Evolutionary conservation across 1,139 yeast genomes (phyloP).

Genomic region (Taphrina populina): DNA sequence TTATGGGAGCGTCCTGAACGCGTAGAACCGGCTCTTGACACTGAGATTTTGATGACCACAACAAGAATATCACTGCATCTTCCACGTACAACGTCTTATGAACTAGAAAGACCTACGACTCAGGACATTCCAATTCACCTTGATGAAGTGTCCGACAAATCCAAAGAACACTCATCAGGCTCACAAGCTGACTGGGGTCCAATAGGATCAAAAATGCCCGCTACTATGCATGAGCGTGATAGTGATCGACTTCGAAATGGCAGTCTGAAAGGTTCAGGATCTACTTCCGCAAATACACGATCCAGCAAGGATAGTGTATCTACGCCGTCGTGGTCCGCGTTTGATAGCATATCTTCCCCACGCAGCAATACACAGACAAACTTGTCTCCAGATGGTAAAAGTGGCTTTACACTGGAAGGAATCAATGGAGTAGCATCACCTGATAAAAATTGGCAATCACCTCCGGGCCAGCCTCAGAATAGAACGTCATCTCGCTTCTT

Average conservation of each 20-base stretch:
- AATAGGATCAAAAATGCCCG: slow-evolving; percentile 17
- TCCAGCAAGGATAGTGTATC: too few species aligned
- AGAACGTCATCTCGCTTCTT: slow-evolving; percentile 30
- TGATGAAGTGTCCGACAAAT: too few species aligned
- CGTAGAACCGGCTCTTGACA: too few species aligned
- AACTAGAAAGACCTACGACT: too few species aligned
- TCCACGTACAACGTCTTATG: too few species aligned
- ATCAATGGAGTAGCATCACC: slow-evolving; percentile 2
- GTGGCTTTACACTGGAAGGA: too few species aligned
- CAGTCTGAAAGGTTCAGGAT: not conserved
- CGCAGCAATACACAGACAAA: too few species aligned
- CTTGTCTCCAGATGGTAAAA: too few species aligned
- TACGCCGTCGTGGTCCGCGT: slow-evolving; percentile 15
- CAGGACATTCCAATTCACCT: too few species aligned
- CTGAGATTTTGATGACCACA: too few species aligned
- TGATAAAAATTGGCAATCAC: slow-evolving; percentile 14
- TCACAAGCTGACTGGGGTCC: slow-evolving; percentile 26
- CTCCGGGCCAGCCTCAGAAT: slow-evolving; percentile 16
- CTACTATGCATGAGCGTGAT: not conserved
- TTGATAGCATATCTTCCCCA: slow-evolving; percentile 11
- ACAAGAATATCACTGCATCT: too few species aligned
- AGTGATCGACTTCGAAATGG: not conserved
- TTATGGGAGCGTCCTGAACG: too few species aligned
- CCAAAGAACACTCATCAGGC: not conserved
- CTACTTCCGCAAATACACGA: not conserved